Evolutionary conservation across 495 filamentous ascomycete genomes (phyloP).

Genomic region (Acidiella bohemica): DNA sequence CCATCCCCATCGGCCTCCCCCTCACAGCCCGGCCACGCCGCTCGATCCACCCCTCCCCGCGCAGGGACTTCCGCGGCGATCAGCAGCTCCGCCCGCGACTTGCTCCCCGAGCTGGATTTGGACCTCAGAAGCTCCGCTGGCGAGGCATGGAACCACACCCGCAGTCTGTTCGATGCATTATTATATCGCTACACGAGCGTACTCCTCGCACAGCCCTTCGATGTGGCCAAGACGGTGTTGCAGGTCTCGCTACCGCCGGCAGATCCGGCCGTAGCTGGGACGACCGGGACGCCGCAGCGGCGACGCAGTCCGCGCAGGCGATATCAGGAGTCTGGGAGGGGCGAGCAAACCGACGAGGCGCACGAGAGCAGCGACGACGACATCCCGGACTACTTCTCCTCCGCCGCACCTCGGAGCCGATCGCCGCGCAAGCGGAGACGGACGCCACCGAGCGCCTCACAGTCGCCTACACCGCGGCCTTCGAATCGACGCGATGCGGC

Average conservation of each 20-base stretch:
- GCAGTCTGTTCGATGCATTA: conserved; percentile 61
- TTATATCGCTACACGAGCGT: conserved; percentile 75
- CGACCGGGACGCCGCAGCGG: conserved; percentile 22
- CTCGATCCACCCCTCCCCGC: conserved; percentile 11
- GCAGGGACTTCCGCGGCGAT: conserved; percentile 32
- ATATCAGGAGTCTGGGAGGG: conserved; percentile 3
- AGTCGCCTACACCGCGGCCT: conserved; percentile 35
- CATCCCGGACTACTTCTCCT: conserved; percentile 76
- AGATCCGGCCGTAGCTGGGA: no score
- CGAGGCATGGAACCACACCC: conserved; percentile 42
- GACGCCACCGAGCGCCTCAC: conserved; percentile 7
- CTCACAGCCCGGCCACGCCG: conserved; percentile 14
- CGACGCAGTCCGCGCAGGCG: conserved; percentile 1
- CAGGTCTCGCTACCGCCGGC: conserved; percentile 51
- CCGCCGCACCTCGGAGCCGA: conserved; percentile 43
- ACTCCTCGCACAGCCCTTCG: conserved; percentile 84
- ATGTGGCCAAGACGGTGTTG: conserved; percentile 85
- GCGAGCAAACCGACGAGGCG: conserved; percentile 37
- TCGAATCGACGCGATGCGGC: conserved; percentile 4
- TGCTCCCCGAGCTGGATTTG: conserved; percentile 46
- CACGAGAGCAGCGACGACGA: conserved; percentile 37
- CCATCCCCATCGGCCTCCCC: conserved; percentile 16
- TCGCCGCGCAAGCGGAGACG: conserved; percentile 17
- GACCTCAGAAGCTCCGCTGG: conserved; percentile 41
- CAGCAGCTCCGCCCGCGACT: conserved; percentile 69